Evolutionary conservation across 2,329 filamentous ascomycete genomes (phyloP), one percentile per base, ranked within the genome.

Genomic region (Fusarium aywerte): DNA sequence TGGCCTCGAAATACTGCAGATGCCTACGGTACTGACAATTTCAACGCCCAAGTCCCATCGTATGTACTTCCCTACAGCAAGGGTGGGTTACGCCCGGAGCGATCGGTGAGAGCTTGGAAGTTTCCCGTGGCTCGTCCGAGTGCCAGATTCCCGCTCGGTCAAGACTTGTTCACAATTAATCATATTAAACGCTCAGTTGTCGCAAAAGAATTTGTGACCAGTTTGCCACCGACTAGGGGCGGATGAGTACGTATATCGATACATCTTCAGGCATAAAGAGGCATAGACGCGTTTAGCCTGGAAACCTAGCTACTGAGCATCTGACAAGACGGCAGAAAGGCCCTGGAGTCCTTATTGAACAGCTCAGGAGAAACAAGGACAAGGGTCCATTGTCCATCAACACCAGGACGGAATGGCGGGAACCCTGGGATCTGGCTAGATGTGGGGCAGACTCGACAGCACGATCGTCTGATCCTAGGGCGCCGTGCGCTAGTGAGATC

Each of bases 401-500:
- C 35, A 53, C 69, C 44, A 70, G 60, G 69, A 66, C 52, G 54
- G 55, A 72, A 62, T 68, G 58, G 65, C 69, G 71, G 67, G 67
- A 72, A 69, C 71, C 71, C 71, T 73, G 67, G 71, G 71, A 73
- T 73, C 71, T 73, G 71, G 68, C 71, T 71, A 45, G 62, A 39
- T 57, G 69, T 70, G 71, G 71, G 69, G 69, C 65, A 49, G 48
- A 48, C 40, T 72, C 61, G 63, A 72, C 67, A 72, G 55, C 67
- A 63, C 71, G 71, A 73, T 73, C 71, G 71, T 71, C 71, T 73
- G 71, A 73, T 73, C 71, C 67, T 58, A 68, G 71, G 62, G 59
- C 69, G 56, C 56, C 64, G 56, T 61, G 50, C 71, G 47, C 71
- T 73, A 73, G 66, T 64, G 49, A 73, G 71, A 73, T 73, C 69